Conservation (phyloP, 768 basidiomycete genomes). For the Astraeus odoratus region DNA sequence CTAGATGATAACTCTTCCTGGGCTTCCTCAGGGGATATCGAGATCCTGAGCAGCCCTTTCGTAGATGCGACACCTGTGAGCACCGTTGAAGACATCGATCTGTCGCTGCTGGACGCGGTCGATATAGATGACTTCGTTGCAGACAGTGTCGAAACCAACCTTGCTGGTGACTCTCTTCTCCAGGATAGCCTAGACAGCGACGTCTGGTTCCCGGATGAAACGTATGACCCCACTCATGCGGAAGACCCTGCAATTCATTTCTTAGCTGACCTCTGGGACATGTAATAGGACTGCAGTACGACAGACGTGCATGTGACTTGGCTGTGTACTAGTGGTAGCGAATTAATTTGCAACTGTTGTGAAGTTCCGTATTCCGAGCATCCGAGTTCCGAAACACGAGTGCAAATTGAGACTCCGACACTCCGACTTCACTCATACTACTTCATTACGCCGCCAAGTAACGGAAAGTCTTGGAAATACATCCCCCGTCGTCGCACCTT, state of each 20-base stretch:
- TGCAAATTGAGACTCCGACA: conserved; percentile 10
- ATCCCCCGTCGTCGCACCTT: too few species aligned
- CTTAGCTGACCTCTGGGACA: conserved; percentile 8
- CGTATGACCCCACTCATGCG: not conserved
- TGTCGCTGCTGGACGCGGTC: conserved; percentile 12
- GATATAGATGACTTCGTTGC: conserved; percentile 3
- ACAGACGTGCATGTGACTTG: too few species aligned
- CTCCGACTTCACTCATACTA: conserved; percentile 21
- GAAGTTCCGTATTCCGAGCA: conserved; percentile 4
- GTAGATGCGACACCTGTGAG: conserved; percentile 1
- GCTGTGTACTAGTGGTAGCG: too few species aligned
- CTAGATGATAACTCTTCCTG: conserved; percentile 2
- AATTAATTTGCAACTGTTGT: conserved; percentile 1
- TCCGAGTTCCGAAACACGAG: conserved; percentile 5
- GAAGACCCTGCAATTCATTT: conserved; percentile 1
- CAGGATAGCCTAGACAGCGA: too few species aligned
- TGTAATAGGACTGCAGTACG: too few species aligned
- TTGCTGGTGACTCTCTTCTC: not conserved
- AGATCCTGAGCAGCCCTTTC: conserved; percentile 5
- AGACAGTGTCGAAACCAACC: not conserved
- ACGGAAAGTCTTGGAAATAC: conserved; percentile 7
- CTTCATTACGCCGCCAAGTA: conserved; percentile 13
- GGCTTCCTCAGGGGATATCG: conserved; percentile 9
- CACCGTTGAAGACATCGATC: conserved; percentile 8
- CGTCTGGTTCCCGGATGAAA: too few species aligned